These are phyloP conservation scores for Trametes punicea DNA, from an alignment of 768 basidiomycete species.

Conservation along the genomic window DNA sequence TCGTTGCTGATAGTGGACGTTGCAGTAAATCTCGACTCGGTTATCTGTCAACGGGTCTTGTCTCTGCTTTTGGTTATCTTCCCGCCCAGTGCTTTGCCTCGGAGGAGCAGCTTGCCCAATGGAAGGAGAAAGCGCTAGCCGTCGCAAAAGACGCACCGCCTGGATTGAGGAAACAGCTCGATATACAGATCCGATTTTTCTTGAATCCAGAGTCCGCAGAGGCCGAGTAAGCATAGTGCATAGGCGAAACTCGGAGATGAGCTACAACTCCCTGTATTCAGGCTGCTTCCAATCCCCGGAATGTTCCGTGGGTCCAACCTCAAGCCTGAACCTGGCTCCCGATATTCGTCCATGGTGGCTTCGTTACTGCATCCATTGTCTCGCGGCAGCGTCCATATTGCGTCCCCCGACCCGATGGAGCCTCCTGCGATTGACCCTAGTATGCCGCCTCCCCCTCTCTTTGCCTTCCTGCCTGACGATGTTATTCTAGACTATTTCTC, in stretches of 20 bases:
- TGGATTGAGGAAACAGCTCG: background rate
- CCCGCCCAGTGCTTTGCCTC: background rate
- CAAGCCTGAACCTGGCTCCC: background rate
- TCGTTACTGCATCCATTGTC: constrained; percentile 9
- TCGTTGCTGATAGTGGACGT: no score
- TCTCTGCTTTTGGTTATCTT: background rate
- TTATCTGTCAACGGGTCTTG: background rate
- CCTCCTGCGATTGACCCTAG: constrained; percentile 29
- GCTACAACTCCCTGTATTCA: no score
- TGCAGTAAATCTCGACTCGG: background rate
- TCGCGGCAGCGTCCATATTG: constrained; percentile 19
- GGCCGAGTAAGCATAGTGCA: background rate
- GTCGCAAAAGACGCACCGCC: background rate
- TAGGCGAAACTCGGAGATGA: background rate
- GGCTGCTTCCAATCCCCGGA: constrained; percentile 7
- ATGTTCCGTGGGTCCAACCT: background rate
- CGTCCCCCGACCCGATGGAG: constrained; percentile 23
- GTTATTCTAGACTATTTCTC: background rate
- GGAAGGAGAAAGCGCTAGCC: background rate
- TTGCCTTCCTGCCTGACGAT: background rate
- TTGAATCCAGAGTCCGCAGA: background rate
- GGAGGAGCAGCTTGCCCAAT: background rate
- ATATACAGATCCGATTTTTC: background rate
- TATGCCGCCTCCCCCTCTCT: background rate
- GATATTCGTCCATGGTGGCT: background rate